Evolutionary conservation across 495 filamentous ascomycete species (phyloP).

Genomic region (Neurospora sp.): DNA sequence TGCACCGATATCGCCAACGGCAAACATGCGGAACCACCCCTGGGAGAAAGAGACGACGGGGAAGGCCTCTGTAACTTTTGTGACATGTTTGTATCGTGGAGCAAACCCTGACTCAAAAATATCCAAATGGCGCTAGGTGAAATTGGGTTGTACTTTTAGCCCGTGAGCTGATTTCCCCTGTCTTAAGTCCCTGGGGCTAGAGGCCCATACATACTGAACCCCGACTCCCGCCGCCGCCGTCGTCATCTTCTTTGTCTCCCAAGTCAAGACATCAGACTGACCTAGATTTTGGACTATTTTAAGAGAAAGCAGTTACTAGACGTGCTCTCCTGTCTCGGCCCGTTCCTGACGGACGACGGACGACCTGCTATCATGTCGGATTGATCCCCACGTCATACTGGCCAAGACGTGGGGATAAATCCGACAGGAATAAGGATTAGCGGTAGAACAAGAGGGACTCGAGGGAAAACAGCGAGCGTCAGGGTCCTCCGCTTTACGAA

Average conservation of each 20-base stretch:
- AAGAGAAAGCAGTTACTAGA: not conserved
- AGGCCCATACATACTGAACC: not conserved
- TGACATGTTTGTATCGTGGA: not conserved
- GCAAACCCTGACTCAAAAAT: not conserved
- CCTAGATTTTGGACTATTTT: not conserved
- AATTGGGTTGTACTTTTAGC: not conserved
- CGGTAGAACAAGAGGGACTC: not conserved
- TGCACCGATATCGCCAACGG: not conserved
- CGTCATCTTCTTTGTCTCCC: not conserved
- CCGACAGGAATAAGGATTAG: too few relatives aligned
- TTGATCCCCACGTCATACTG: too few relatives aligned
- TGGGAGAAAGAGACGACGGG: not conserved
- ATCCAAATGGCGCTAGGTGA: not conserved
- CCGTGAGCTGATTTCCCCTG: not conserved
- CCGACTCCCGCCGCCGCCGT: not conserved
- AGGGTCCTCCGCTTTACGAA: not conserved
- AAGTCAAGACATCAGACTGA: not conserved
- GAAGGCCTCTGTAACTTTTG: not conserved
- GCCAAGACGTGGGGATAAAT: too few relatives aligned
- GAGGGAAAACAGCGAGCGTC: not conserved
- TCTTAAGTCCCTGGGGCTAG: not conserved
- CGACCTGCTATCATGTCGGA: not conserved
- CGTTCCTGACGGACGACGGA: not conserved
- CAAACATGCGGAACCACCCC: not conserved
- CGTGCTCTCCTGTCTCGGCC: not conserved